These are phyloP conservation scores for Immersiella caudata DNA, from an alignment of 495 filamentous ascomycete genomes.

Conservation along the genomic window DNA sequence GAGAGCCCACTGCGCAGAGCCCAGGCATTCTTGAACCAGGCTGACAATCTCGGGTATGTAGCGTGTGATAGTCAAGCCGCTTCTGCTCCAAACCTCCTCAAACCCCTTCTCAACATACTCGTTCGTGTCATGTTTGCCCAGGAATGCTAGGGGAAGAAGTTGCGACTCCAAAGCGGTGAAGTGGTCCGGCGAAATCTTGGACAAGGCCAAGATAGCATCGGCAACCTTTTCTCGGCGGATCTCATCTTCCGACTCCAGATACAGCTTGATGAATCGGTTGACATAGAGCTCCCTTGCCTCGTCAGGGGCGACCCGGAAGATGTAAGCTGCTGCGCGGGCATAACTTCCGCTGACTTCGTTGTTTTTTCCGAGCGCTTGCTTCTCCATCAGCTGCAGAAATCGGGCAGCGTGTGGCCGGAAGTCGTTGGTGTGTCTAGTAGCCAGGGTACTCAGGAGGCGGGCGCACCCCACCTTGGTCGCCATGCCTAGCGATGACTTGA, in stretches of 20 bases:
- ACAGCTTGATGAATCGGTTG: conserved; percentile 67
- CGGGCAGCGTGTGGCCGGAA: conserved; percentile 76
- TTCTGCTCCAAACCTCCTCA: conserved; percentile 81
- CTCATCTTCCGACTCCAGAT: conserved; percentile 79
- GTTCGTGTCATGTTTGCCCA: conserved; percentile 81
- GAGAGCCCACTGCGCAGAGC: conserved; percentile 81
- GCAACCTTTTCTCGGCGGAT: conserved; percentile 70
- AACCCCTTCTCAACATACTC: conserved; percentile 75
- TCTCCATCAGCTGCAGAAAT: conserved; percentile 76
- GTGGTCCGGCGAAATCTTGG: conserved; percentile 85
- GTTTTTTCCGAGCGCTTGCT: conserved; percentile 83
- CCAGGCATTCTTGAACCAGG: conserved; percentile 66
- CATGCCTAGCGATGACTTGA: conserved; percentile 84
- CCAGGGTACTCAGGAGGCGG: conserved; percentile 83
- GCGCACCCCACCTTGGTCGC: conserved; percentile 91
- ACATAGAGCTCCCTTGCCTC: conserved; percentile 69
- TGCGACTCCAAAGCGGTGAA: conserved; percentile 75
- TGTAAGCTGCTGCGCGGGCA: conserved; percentile 81
- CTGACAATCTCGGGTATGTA: conserved; percentile 81
- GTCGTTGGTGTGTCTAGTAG: conserved; percentile 71
- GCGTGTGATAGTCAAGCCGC: conserved; percentile 74
- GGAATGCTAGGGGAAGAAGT: conserved; percentile 83
- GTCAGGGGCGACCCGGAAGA: conserved; percentile 73
- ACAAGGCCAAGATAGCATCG: conserved; percentile 75
- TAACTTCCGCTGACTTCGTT: conserved; percentile 87